These are phyloP conservation scores for Ilyonectria mors-panacis DNA, from an alignment of 2,329 filamentous ascomycete genomes.

Conservation along the genomic window DNA sequence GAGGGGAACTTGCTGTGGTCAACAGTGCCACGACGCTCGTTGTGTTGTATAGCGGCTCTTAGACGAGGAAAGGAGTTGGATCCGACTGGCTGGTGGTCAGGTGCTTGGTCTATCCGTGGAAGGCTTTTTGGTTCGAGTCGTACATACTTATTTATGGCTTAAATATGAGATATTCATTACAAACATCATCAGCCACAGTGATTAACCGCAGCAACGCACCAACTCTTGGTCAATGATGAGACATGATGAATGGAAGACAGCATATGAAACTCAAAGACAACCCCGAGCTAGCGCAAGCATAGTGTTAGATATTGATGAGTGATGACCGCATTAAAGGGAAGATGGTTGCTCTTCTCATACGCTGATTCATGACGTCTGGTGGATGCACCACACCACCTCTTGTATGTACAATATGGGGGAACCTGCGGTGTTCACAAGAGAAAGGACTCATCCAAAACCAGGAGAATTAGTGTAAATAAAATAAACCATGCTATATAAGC, in stretches of 20 bases:
- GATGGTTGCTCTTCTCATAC: too few relatives aligned
- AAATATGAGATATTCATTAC: slow-evolving; percentile 38
- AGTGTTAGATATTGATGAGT: not conserved
- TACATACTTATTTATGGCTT: slow-evolving; percentile 39
- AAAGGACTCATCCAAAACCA: too few relatives aligned
- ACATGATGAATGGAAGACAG: not conserved
- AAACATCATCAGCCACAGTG: not conserved
- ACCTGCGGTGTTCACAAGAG: too few relatives aligned
- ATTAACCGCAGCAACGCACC: not conserved
- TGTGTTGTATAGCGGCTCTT: slow-evolving; percentile 26
- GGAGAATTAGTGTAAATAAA: too few relatives aligned
- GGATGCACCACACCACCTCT: too few relatives aligned
- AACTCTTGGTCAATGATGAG: not conserved
- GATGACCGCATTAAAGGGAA: too few relatives aligned
- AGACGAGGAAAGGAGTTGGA: slow-evolving; percentile 24
- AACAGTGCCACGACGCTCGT: slow-evolving; percentile 19
- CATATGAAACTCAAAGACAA: not conserved
- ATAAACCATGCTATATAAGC: too few relatives aligned
- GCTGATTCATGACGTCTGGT: too few relatives aligned
- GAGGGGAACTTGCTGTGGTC: not conserved
- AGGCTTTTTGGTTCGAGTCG: slow-evolving; percentile 28
- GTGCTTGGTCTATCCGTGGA: slow-evolving; percentile 30
- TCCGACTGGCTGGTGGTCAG: slow-evolving; percentile 8
- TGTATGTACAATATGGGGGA: too few relatives aligned
- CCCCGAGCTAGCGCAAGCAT: not conserved